Evolutionary conservation across 345 rosid species (phyloP), one percentile per base, ranked within the genome.

Genomic region (Adansonia digitata): DNA sequence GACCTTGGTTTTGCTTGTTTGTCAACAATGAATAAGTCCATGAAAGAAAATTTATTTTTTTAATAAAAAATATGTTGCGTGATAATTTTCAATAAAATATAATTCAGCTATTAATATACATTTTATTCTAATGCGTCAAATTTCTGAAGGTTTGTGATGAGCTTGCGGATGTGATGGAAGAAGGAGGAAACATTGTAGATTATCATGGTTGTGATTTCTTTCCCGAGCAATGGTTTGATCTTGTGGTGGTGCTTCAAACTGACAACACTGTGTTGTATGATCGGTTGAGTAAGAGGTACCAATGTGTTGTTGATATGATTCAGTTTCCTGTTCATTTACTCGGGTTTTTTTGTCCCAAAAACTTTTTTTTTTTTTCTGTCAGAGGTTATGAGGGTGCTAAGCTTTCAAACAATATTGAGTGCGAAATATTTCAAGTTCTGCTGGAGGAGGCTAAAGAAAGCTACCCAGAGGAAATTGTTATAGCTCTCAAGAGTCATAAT

Each of bases 171-270:
- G 27, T 81, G 26, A 94, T 94, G 97, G 88, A 79, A 64, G 85
- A 78, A 85, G 97, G 97, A 18, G 98, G 97, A 5, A 88, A 77
- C 81, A 86, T 92, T 13, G 94, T 91, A 71, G 98, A 92, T 70
- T 92, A 94, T 79, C 97, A 90, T 56, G 92, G 98, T 45, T 91
- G 97, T 10, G 92, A 94, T 75, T 94, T 92, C 84, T 94, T 94
- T 64, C 97, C 98, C 0, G 79, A 91, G 74, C 71, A 92, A 69
- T 94, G 97, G 97, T 94, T 92, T 77, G 97, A 94, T 81, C 83
- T 80, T 2, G 92, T 92, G 12, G 88, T 87, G 0, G 98, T 94
- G 78, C 95, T 91, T 77, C 97, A 88, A 73, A 88, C 94, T 0
- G 94, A 94, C 3, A 92, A 82, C 74, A 80, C 92, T 2, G 70